These are phyloP conservation scores for Chondrostereum purpureum DNA, from an alignment of 1,284 basidiomycete species.

Conservation along the genomic window DNA sequence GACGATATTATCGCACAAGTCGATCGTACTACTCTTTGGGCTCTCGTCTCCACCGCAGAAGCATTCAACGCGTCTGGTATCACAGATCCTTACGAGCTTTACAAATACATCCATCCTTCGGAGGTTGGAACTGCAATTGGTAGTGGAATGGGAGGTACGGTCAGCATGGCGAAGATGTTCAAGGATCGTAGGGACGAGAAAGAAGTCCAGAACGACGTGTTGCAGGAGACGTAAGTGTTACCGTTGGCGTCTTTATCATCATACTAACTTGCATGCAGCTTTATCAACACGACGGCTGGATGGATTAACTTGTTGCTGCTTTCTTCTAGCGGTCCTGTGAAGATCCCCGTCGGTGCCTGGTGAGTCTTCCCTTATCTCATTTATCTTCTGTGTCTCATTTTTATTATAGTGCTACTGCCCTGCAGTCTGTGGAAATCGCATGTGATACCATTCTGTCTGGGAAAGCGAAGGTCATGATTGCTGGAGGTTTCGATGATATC, in stretches of 20 bases:
- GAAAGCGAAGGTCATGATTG: slow-evolving; percentile 99
- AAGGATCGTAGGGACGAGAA: slow-evolving; percentile 96
- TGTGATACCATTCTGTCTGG: slow-evolving; percentile 90
- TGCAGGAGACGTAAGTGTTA: slow-evolving; percentile 87
- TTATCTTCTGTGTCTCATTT: slow-evolving; percentile 7
- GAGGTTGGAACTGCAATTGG: slow-evolving; percentile 91
- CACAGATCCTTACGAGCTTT: slow-evolving; percentile 95
- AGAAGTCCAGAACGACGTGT: slow-evolving; percentile 96
- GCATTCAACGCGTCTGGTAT: slow-evolving; percentile 96
- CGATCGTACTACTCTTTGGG: slow-evolving; percentile 94
- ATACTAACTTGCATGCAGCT: slow-evolving; percentile 38
- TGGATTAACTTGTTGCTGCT: slow-evolving; percentile 95
- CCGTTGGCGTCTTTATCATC: slow-evolving; percentile 13
- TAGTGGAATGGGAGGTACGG: slow-evolving; percentile 96
- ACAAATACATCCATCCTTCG: slow-evolving; percentile 94
- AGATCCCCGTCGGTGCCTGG: slow-evolving; percentile 99
- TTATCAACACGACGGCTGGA: slow-evolving; percentile 96
- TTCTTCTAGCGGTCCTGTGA: slow-evolving; percentile 94
- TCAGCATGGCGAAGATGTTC: slow-evolving; percentile 92
- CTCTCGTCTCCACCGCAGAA: slow-evolving; percentile 91
- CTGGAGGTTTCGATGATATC: slow-evolving; percentile 97
- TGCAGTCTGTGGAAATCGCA: slow-evolving; percentile 98
- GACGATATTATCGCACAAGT: slow-evolving; percentile 93
- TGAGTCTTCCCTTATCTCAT: slow-evolving; percentile 28
- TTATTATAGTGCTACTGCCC: slow-evolving; percentile 75